phyloP scores from a whole-genome alignment of 768 basidiomycete species.

The Mycena rosella region DNA sequence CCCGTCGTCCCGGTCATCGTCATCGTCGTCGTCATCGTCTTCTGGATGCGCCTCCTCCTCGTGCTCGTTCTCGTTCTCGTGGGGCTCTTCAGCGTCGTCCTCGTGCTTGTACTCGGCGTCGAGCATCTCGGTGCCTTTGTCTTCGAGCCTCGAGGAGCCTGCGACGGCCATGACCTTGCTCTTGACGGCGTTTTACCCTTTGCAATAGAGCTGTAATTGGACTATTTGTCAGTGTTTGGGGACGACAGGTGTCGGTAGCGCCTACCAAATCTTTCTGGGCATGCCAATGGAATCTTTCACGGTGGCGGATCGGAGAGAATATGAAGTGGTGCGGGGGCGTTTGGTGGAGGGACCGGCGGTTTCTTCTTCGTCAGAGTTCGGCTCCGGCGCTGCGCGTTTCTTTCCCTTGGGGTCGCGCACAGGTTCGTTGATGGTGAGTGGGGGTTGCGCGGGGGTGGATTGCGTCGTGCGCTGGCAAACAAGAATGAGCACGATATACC shows the following conservation, averaged over 20 bases:
- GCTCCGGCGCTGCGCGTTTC: constrained; percentile 88
- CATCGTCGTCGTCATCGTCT: constrained; percentile 61
- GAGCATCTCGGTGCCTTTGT: constrained; percentile 84
- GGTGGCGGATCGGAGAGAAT: constrained; percentile 76
- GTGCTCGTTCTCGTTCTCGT: constrained; percentile 52
- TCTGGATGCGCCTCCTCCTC: constrained; percentile 62
- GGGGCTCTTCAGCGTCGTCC: constrained; percentile 60
- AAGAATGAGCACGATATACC: constrained; percentile 30
- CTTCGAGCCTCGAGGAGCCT: constrained; percentile 73
- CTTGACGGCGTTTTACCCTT: constrained; percentile 74
- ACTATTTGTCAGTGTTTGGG: constrained; percentile 29
- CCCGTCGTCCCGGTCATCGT: constrained; percentile 48
- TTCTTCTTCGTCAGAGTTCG: constrained; percentile 75
- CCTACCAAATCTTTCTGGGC: constrained; percentile 82
- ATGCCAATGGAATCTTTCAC: constrained; percentile 64
- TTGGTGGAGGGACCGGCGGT: constrained; percentile 67
- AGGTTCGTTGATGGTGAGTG: constrained; percentile 83
- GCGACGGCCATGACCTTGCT: constrained; percentile 68
- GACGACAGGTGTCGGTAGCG: constrained; percentile 28
- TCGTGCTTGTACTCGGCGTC: constrained; percentile 71
- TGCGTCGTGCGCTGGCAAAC: constrained; percentile 69
- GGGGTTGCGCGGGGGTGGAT: constrained; percentile 56
- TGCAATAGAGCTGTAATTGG: constrained; percentile 48
- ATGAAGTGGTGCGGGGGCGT: constrained; percentile 71
- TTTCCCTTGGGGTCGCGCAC: constrained; percentile 86